A percentile compares a stretch with the other conserved stretches of the same genome.
phyloP scores from a whole-genome alignment of 768 basidiomycete genomes.

The Lentinula raphanica region DNA sequence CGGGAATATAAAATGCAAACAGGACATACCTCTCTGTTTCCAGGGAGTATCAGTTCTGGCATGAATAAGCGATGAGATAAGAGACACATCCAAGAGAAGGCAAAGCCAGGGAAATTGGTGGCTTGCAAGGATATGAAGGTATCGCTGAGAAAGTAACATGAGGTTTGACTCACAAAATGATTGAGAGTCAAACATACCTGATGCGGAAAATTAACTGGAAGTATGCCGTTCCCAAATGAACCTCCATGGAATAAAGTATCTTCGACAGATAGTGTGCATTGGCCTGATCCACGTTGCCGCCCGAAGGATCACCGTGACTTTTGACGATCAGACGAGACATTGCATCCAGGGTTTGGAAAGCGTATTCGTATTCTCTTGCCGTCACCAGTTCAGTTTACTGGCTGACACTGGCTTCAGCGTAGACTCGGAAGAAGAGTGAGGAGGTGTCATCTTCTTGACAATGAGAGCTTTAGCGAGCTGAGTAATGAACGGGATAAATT shows the following conservation, averaged over 20 bases:
- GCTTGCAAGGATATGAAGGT: conserved; percentile 95
- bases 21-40: conserved; percentile 73
- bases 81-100: conserved; percentile 96
- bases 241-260: conserved; percentile 86
- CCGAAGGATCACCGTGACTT: conserved; percentile 95
- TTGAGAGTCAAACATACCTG: conserved; percentile 47
- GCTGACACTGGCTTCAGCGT: conserved; percentile 89
- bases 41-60: conserved; percentile 85
- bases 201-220: conserved; percentile 84
- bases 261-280: conserved; percentile 96
- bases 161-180: conserved; percentile 8
- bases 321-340: conserved; percentile 95
- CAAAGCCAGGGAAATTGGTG: conserved; percentile 94
- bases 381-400: conserved; percentile 76
- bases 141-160: conserved; percentile 50
- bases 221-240: conserved; percentile 82
- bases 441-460: conserved; percentile 91
- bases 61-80: conserved; percentile 96
- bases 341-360: conserved; percentile 93
- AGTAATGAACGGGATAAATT: conserved; percentile 95
- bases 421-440: conserved; percentile 97
- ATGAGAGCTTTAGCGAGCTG: conserved; percentile 96
- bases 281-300: conserved; percentile 87
- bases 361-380: conserved; percentile 65
- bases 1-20: conserved; percentile 4